Percentiles rank a stretch among this genome's conserved stretches.
These are phyloP conservation scores for Corylus heterophylla DNA, from an alignment of 306 rosid genomes.

Conservation along the genomic window DNA sequence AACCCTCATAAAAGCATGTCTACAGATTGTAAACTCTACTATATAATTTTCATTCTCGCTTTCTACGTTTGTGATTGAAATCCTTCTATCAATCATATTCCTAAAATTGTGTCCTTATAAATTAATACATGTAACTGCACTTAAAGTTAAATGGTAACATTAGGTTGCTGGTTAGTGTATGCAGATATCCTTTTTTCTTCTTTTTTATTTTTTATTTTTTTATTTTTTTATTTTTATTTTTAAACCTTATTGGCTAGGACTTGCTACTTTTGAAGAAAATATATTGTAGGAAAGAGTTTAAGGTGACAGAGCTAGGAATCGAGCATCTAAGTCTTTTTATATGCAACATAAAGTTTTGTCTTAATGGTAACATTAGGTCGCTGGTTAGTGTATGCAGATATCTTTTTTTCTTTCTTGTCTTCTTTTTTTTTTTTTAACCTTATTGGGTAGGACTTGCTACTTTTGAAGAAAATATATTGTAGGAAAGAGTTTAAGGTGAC, in stretches of 20 bases:
- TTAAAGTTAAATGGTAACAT: not conserved
- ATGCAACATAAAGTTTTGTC: slow-evolving; percentile 12
- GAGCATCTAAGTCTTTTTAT: slow-evolving; percentile 8
- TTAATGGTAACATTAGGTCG: not conserved
- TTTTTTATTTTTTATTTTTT: not conserved
- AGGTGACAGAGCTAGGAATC: slow-evolving; percentile 1
- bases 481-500: not conserved
- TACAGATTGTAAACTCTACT: not conserved
- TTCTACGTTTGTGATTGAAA: not conserved
- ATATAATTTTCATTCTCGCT: not conserved
- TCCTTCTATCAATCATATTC: not conserved
- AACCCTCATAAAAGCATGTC: not conserved
- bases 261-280: slow-evolving; percentile 5
- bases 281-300: not conserved
- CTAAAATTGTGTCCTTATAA: not conserved
- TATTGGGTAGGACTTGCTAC: not conserved
- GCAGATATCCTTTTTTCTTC: not conserved
- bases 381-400: not conserved
- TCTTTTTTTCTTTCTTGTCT: not conserved
- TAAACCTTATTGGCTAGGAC: slow-evolving; percentile 1
- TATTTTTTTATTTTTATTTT: not conserved
- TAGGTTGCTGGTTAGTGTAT: not conserved
- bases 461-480: slow-evolving; percentile 3
- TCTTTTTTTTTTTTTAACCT: not conserved
- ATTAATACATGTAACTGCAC: not conserved